phyloP scores from a whole-genome alignment of 2,329 filamentous ascomycete species.

The Fusarium anguioides region DNA sequence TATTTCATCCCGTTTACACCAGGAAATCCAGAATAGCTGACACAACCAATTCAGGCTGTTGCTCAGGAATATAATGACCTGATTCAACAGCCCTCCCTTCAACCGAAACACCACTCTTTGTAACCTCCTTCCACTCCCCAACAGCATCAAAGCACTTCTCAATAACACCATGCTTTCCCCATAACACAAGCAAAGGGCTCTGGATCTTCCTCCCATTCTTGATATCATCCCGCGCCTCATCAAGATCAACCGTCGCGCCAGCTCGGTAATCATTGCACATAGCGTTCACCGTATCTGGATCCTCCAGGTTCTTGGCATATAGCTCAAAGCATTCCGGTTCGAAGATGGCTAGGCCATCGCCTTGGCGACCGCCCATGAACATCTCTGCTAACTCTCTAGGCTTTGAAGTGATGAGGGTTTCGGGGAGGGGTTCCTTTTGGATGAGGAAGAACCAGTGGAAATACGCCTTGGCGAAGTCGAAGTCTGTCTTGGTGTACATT shows the following conservation, averaged over 20 bases:
- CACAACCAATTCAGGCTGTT: conserved; percentile 60
- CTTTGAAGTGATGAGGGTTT: conserved; percentile 56
- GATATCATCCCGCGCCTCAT: conserved; percentile 60
- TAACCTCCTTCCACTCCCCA: conserved; percentile 63
- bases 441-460: conserved; percentile 71
- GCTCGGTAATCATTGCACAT: conserved; percentile 69
- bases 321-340: conserved; percentile 50
- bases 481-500: conserved; percentile 60
- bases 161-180: conserved; percentile 61
- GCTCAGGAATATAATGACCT: conserved; percentile 63
- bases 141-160: conserved; percentile 61
- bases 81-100: conserved; percentile 57
- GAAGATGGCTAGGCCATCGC: conserved; percentile 51
- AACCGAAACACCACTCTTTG: conserved; percentile 49
- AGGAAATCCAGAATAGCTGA: conserved; percentile 55
- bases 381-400: conserved; percentile 55
- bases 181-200: conserved; percentile 61
- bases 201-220: conserved; percentile 55
- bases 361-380: conserved; percentile 56
- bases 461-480: conserved; percentile 60
- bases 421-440: conserved; percentile 62
- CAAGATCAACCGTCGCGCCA: conserved; percentile 62
- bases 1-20: conserved; percentile 20
- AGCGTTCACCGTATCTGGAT: conserved; percentile 56
- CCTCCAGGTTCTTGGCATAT: conserved; percentile 56